Conservation (phyloP, 1,139 yeast genomes). For the Hemisphaericaspora lyxosophila region DNA sequence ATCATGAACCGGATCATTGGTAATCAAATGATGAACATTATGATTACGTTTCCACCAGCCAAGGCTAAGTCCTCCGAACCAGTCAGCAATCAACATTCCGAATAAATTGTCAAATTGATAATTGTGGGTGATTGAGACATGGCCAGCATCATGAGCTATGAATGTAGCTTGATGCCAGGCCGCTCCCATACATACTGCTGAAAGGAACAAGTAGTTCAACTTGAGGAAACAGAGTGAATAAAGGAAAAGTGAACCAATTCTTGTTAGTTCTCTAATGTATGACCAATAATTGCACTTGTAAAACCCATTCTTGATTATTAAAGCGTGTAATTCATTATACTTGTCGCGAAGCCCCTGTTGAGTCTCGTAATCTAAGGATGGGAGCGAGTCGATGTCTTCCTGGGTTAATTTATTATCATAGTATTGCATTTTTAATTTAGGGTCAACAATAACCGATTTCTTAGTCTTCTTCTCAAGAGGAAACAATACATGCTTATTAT, state of each 20-base stretch:
- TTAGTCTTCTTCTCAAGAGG: constrained; percentile 25
- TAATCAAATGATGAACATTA: constrained; percentile 83
- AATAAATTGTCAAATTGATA: constrained; percentile 75
- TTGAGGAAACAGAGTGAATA: constrained; percentile 53
- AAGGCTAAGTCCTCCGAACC: constrained; percentile 80
- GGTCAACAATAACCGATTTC: constrained; percentile 44
- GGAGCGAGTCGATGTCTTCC: constrained; percentile 54
- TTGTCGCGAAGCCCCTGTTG: constrained; percentile 57
- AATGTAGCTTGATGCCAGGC: constrained; percentile 92
- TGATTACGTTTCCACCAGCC: constrained; percentile 97
- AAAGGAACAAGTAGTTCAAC: constrained; percentile 43
- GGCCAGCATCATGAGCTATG: constrained; percentile 90
- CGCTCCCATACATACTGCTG: constrained; percentile 68
- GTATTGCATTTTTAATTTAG: constrained; percentile 51
- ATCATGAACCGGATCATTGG: constrained; percentile 90
- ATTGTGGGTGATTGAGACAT: constrained; percentile 76
- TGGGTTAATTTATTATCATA: constrained; percentile 58
- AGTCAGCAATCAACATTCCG: constrained; percentile 74
- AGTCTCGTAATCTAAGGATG: constrained; percentile 65
- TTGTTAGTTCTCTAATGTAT: constrained; percentile 63
- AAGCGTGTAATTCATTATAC: constrained; percentile 62
- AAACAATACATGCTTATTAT: constrained; percentile 35
- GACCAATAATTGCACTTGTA: constrained; percentile 74
- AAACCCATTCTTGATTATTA: constrained; percentile 54
- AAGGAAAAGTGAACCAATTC: constrained; percentile 56